These are phyloP conservation scores for Globisporangium spiculum DNA, from an alignment of 352 stramenopile species.

Conservation along the genomic window DNA sequence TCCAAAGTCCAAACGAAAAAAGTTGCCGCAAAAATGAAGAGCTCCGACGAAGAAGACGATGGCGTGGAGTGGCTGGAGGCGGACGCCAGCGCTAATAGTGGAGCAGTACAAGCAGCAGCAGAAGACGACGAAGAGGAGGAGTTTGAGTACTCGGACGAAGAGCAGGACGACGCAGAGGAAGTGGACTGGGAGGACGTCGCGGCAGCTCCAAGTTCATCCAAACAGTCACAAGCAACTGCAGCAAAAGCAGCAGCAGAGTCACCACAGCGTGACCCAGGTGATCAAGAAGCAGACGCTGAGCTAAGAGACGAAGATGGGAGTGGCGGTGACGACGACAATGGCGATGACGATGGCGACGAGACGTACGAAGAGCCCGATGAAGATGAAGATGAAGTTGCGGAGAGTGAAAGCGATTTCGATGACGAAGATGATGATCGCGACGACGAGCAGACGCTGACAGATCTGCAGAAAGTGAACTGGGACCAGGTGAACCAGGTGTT, in stretches of 20 bases:
- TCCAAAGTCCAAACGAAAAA: background rate
- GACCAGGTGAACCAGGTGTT: slow-evolving; percentile 62
- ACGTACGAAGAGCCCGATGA: slow-evolving; percentile 10
- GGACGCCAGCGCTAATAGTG: background rate
- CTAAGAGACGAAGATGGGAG: background rate
- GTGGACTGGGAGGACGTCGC: slow-evolving; percentile 67
- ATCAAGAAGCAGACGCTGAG: background rate
- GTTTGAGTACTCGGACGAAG: slow-evolving; percentile 48
- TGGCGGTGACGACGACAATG: background rate
- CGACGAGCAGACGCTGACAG: slow-evolving; percentile 11
- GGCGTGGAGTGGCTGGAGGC: slow-evolving; percentile 5
- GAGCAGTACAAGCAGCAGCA: background rate
- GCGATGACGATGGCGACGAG: slow-evolving; percentile 6
- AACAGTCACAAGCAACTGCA: background rate
- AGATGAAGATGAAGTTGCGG: slow-evolving; percentile 17
- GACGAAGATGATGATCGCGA: slow-evolving; percentile 14
- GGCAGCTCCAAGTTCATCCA: background rate
- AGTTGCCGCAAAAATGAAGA: slow-evolving; percentile 2
- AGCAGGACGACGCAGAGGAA: slow-evolving; percentile 46
- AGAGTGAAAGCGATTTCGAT: slow-evolving; percentile 14
- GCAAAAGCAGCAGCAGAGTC: background rate
- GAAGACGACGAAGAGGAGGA: slow-evolving; percentile 44
- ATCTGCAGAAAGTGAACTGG: slow-evolving; percentile 63
- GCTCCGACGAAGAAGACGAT: background rate
- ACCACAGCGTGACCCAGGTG: background rate